These are phyloP conservation scores for Cercospora citrullina DNA, from an alignment of 2,329 filamentous ascomycete species.

Conservation along the genomic window DNA sequence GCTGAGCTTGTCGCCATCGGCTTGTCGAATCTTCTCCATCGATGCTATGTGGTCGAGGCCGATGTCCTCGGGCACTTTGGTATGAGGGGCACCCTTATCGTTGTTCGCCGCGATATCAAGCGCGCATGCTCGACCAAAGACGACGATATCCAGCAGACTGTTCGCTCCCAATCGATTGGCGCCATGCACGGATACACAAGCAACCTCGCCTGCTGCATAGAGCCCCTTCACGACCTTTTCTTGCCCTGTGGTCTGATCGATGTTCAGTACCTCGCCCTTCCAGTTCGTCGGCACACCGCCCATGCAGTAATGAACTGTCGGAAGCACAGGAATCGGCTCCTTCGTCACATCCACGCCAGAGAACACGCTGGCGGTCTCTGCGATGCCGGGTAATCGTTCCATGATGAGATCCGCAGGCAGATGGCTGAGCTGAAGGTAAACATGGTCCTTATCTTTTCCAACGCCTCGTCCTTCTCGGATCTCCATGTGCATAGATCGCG, in stretches of 20 bases:
- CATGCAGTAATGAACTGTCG: constrained; percentile 56
- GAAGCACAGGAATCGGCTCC: constrained; percentile 52
- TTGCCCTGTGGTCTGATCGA: constrained; percentile 39
- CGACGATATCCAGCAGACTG: constrained; percentile 52
- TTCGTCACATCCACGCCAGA: constrained; percentile 53
- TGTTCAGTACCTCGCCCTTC: constrained; percentile 49
- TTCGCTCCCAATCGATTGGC: constrained; percentile 53
- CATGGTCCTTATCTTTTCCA: constrained; percentile 50
- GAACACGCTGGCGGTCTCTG: constrained; percentile 54
- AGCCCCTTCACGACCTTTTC: constrained; percentile 49
- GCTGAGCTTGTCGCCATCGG: constrained; percentile 42
- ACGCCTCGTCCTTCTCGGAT: constrained; percentile 50
- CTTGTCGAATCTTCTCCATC: constrained; percentile 42
- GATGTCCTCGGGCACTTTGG: constrained; percentile 39
- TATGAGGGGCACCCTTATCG: constrained; percentile 41
- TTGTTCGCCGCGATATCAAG: constrained; percentile 46
- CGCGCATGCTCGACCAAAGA: constrained; percentile 51
- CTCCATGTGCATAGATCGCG: constrained; percentile 52
- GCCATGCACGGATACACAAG: constrained; percentile 53
- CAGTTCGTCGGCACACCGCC: constrained; percentile 54
- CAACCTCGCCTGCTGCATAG: constrained; percentile 52
- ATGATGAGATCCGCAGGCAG: constrained; percentile 50
- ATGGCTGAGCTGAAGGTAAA: constrained; percentile 52
- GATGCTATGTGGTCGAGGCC: constrained; percentile 30
- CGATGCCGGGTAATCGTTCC: constrained; percentile 52